phyloP scores from a whole-genome alignment of 2,329 filamentous ascomycete genomes.

The Coleophoma crateriformis region DNA sequence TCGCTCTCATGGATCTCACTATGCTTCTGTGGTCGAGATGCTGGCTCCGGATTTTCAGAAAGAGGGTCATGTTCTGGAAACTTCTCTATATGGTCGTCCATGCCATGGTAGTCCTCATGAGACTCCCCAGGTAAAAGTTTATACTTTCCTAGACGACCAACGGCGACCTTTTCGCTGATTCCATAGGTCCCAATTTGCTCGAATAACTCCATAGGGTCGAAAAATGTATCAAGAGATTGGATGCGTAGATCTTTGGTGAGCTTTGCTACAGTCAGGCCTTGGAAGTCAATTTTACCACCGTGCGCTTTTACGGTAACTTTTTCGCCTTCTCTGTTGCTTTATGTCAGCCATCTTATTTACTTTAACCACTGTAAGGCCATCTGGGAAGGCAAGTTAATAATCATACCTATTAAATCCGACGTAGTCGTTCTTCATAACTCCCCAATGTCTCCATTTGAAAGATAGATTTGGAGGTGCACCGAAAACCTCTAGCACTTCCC shows the following conservation, averaged over 20 bases:
- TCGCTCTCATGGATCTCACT: slow-evolving; percentile 5
- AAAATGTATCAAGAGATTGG: slow-evolving; percentile 56
- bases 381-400: neutral
- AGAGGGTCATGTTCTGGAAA: neutral
- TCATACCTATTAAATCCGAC: slow-evolving; percentile 57
- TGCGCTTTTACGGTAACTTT: slow-evolving; percentile 58
- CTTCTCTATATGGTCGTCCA: neutral
- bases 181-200: slow-evolving; percentile 51
- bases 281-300: slow-evolving; percentile 54
- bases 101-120: neutral
- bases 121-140: slow-evolving; percentile 11
- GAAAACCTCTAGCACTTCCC: slow-evolving; percentile 66
- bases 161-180: slow-evolving; percentile 6
- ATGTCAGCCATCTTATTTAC: slow-evolving; percentile 1
- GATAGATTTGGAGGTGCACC: slow-evolving; percentile 55
- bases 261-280: slow-evolving; percentile 56
- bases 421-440: slow-evolving; percentile 61
- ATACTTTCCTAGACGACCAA: slow-evolving; percentile 5
- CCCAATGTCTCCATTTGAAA: slow-evolving; percentile 66
- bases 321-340: slow-evolving; percentile 46
- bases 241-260: slow-evolving; percentile 56
- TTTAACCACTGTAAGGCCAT: no score
- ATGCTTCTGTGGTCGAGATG: neutral
- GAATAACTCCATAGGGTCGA: slow-evolving; percentile 63
- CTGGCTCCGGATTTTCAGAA: neutral